Base-by-base conservation (phyloP, 257 asterid genomes). In the Solanum rostratum region DNA sequence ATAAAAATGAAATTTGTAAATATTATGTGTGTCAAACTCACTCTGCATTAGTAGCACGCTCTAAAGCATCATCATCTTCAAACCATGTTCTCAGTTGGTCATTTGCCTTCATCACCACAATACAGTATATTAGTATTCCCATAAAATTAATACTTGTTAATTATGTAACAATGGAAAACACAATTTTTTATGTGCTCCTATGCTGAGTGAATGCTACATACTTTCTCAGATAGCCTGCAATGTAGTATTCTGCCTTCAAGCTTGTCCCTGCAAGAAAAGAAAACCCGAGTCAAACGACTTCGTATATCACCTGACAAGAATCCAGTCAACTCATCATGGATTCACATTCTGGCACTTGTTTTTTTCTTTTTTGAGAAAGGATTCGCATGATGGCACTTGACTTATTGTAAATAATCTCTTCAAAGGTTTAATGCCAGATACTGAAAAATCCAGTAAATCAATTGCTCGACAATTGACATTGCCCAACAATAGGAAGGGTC, bases 151-250 rank as follows among this genome's bases (percentile, higher is more conserved):
- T 81, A 81, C 29, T 84, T 79, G 19, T 41, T 43, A 71, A 33
- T 41, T 27, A 11, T 39, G 24, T 45, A 73, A 43, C 22, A 46
- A 29, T 16, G 53, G 66, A 76, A 82, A 27, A 70, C 37, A 65
- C 18, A 82, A 5, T 30, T 30, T n/a, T 20, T 81, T 30, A 45
- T 33, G 73, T 76, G 76, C 14, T 7, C 63, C 24, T 29, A 46
- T 50, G 66, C 52, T 14, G 73, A 81, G 57, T 57, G 73, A 3
- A 49, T 7, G 3, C 62, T 62, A 86, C 97, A 11, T 92, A 97
- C 99, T 90, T 92, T 95, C 84, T 97, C 99, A 18, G 99, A 83
- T 46, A 95, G 96, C 79, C 98, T 88, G 92, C 99, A 97, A 13
- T 90, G 97, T 79, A 80, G 87, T 6, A 91, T 86, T 89, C 98